Evolutionary conservation across 179 eudicot species (phyloP), one percentile per base, ranked within the genome.

Genomic region (Beta corolliflora): DNA sequence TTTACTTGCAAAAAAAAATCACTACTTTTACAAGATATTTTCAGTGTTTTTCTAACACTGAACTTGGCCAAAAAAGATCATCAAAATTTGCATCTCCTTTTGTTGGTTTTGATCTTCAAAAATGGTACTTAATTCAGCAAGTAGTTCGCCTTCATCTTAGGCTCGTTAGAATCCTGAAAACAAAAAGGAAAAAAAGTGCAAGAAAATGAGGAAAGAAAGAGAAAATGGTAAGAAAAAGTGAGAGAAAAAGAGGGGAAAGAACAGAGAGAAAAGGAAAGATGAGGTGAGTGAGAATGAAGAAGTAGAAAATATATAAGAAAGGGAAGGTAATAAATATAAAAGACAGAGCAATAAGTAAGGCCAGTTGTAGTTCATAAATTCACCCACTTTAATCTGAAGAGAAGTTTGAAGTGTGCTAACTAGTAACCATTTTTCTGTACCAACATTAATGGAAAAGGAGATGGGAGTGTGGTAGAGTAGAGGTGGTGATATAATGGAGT

Each of bases 301-400:
- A 1, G 70, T 71, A 69, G 77, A 60, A 53, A 73, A 61, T 68
- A 66, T 75, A 71, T 36, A 41, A 54, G 53, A 54, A 81, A 56
- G 52, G 53, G 25, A 21, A 56, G 14, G 44, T 41, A 45, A 60
- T n/a, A 54, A 75, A 71, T 65, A 21, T 46, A 21, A 45, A 41
- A 71, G 73, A 72, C 67, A 78, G 73, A 13, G 83, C 85, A 85
- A 79, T 82, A 41, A 85, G 48, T 82, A 71, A 70, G 81, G 87
- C 81, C 87, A 82, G 85, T 85, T 81, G 87, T 85, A 50, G 70
- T 69, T 75, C 81, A 4, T 85, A 85, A 85, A 85, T 85, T 79
- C 83, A 79, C 77, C 84, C 70, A 84, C 70, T 79, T 76, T 84
- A 31, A 70, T 58, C 36, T 73, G 23, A 11, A 75, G 53, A 58